These are phyloP conservation scores for Porpolomopsis calyptriformis DNA, from an alignment of 768 basidiomycete genomes.

Conservation along the genomic window DNA sequence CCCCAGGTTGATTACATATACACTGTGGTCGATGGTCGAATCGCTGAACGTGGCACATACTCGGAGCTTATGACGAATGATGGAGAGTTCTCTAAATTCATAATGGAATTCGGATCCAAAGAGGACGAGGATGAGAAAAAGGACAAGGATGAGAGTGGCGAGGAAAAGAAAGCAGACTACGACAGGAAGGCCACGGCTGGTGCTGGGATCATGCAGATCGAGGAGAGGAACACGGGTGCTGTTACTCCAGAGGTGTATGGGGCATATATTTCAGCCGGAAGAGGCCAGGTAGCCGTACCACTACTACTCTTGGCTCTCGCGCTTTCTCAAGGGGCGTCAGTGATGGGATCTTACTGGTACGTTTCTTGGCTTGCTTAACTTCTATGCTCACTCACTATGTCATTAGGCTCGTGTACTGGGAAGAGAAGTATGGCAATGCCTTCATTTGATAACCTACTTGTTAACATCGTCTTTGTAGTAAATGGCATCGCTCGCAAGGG, in stretches of 20 bases:
- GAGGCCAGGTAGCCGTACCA: slow-evolving; percentile 55
- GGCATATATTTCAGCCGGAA: slow-evolving; percentile 60
- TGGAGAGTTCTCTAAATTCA: slow-evolving; percentile 63
- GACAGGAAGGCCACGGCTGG: slow-evolving; percentile 31
- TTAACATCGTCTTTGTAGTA: slow-evolving; percentile 21
- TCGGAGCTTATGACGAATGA: slow-evolving; percentile 51
- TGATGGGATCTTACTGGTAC: slow-evolving; percentile 69
- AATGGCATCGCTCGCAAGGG: slow-evolving; percentile 47
- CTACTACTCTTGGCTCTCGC: slow-evolving; percentile 48
- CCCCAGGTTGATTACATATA: slow-evolving; percentile 82
- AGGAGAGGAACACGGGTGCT: slow-evolving; percentile 74
- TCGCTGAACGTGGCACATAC: slow-evolving; percentile 77
- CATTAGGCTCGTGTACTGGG: slow-evolving; percentile 78
- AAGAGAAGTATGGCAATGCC: slow-evolving; percentile 40
- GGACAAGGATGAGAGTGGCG: slow-evolving; percentile 15
- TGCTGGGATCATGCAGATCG: slow-evolving; percentile 64
- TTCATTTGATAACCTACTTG: background rate
- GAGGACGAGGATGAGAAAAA: slow-evolving; percentile 41
- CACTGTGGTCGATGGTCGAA: slow-evolving; percentile 62
- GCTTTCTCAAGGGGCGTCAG: slow-evolving; percentile 57
- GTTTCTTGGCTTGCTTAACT: slow-evolving; percentile 12
- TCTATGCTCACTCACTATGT: slow-evolving; percentile 1
- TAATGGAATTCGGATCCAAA: slow-evolving; percentile 67
- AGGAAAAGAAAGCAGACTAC: slow-evolving; percentile 26
- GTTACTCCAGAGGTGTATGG: slow-evolving; percentile 45